Evolutionary conservation across 495 filamentous ascomycete species (phyloP), one percentile per base, ranked within the genome.

Genomic region (Penicillium tannophilum): DNA sequence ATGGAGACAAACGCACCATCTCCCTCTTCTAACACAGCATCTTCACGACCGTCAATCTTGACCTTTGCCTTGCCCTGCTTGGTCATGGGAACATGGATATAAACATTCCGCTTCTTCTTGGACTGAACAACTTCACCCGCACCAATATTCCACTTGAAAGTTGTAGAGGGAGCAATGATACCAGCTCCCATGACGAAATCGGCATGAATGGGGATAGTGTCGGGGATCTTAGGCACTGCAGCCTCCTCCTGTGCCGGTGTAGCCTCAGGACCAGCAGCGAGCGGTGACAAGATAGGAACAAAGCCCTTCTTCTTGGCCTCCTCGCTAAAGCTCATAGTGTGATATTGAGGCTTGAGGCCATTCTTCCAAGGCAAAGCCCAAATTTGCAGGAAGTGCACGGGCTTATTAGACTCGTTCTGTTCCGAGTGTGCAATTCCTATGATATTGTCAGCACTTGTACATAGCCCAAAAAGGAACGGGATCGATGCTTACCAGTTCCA

Each of bases 301-400:
- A 92, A 89, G 17, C 74, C 84, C 55, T 83, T 75, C 26, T 82
- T 77, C 77, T 93, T 93, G 50, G 75, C 77, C 23, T 83, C 86
- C 52, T 93, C 89, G 39, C 74, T 67, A 60, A 90, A 91, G 23
- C 80, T 84, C 56, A 73, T 79, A 11, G 87, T 90, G 63, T 88
- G 86, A 67, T 93, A 93, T 23, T 79, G 77, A 4, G 89, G 90
- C 58, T 76, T 82, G 52, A 93, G 76, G 6, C 88, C 86, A 6
- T 76, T 71, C 65, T 79, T 80, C 84, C 88, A 90, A 2, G 90
- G 89, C 20, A 88, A 69, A 3, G 83, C 89, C 90, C 89, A 93
- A 59, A 93, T 93, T 72, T 93, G 89, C 20, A 93, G 77, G 69
- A 92, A 92, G 66, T 93, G 90, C 17, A 90, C 87, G 12, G 84